phyloP scores from a whole-genome alignment of 2,329 filamentous ascomycete genomes.

The Colletotrichum ledebouriae region DNA sequence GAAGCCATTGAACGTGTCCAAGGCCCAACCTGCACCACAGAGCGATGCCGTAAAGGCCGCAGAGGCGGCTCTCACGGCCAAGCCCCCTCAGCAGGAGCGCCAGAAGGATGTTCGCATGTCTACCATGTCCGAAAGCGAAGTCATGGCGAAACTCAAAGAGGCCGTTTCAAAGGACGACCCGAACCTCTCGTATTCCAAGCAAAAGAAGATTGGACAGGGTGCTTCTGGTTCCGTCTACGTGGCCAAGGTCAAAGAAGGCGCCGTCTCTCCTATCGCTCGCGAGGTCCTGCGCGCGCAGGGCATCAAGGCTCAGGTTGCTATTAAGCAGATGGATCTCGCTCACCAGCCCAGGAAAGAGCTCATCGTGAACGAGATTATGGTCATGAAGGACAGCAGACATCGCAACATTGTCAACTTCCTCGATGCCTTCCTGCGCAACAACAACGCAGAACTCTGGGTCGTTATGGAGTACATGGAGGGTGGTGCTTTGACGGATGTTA shows the following conservation, averaged over 20 bases:
- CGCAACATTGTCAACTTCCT: conserved; percentile 99
- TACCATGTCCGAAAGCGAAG: conserved; percentile 95
- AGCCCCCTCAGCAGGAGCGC: conserved; percentile 78
- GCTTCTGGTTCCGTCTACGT: conserved; percentile 98
- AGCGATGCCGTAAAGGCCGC: conserved; percentile 86
- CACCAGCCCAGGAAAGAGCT: conserved; percentile 97
- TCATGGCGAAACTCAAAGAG: conserved; percentile 95
- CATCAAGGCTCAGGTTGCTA: conserved; percentile 89
- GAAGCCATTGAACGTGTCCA: conserved; percentile 85
- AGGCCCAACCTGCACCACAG: conserved; percentile 66
- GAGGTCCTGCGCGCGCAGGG: conserved; percentile 85
- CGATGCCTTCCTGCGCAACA: conserved; percentile 95
- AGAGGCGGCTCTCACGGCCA: conserved; percentile 88
- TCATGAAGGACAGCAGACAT: conserved; percentile 99
- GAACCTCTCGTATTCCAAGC: conserved; percentile 95
- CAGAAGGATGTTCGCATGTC: conserved; percentile 98
- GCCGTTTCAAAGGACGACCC: conserved; percentile 97
- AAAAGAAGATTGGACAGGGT: conserved; percentile 99
- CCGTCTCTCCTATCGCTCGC: conserved; percentile 83
- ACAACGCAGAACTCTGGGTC: conserved; percentile 96
- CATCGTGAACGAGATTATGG: conserved; percentile 99
- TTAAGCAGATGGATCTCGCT: conserved; percentile 99
- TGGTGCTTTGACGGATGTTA: conserved; percentile 96
- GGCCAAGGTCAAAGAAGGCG: conserved; percentile 91
- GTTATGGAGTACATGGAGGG: conserved; percentile 99